Percentiles rank a stretch among this genome's conserved stretches.
Conservation (phyloP, 73 alveolate species). For the Blepharisma japonicum region DNA sequence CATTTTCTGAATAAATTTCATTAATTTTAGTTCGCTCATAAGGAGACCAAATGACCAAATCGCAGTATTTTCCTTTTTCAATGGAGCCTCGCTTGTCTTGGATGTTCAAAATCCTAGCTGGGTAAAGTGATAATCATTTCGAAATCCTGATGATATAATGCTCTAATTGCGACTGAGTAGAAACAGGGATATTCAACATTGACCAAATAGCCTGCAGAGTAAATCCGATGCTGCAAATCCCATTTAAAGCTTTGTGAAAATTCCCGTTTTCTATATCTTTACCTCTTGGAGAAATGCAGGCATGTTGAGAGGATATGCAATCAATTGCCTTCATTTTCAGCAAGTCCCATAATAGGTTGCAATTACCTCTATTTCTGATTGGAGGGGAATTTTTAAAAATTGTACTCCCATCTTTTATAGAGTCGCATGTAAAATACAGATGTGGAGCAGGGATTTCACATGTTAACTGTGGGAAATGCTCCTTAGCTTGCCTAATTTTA, state of each 20-base stretch:
- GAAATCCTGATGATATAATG: conserved; percentile 23
- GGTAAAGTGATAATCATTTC: conserved; percentile 27
- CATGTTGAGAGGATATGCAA: conserved; percentile 29
- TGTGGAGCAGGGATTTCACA: conserved; percentile 36
- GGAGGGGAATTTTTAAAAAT: conserved; percentile 35
- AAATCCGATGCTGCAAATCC: conserved; percentile 32
- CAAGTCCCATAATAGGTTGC: conserved; percentile 29
- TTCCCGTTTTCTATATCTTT: conserved; percentile 31
- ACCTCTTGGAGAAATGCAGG: neutral
- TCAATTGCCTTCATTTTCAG: conserved; percentile 33
- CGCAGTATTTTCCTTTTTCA: conserved; percentile 33
- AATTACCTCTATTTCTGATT: conserved; percentile 28
- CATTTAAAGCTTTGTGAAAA: conserved; percentile 39
- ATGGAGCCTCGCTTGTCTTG: conserved; percentile 31
- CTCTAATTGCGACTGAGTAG: conserved; percentile 7
- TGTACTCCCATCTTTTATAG: conserved; percentile 11
- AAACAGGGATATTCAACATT: conserved; percentile 2
- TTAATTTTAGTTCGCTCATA: neutral
- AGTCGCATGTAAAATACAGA: conserved; percentile 27
- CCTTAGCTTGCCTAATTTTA: neutral
- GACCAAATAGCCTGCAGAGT: conserved; percentile 40
- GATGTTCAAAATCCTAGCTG: conserved; percentile 34
- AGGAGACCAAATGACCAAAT: conserved; percentile 35
- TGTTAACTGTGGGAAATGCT: neutral
- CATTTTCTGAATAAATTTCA: neutral